Percentiles rank a stretch among this genome's conserved stretches.
phyloP scores from a whole-genome alignment of 129 eudicot genomes.

The Centella asiatica region DNA sequence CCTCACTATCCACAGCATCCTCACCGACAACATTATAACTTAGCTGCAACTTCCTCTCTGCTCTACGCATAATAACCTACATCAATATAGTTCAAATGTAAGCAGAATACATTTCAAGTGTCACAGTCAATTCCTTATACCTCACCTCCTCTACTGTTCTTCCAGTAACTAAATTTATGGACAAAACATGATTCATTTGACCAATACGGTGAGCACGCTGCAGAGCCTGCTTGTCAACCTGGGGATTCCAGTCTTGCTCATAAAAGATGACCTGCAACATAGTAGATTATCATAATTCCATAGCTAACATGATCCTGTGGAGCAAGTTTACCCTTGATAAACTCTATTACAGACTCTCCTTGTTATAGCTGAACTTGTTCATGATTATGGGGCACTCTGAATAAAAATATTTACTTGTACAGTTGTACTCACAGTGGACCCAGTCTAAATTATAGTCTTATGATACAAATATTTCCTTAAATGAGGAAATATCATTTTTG shows the following conservation, averaged over 20 bases:
- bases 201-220: conserved; percentile 98
- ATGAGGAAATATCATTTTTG: too few relatives aligned
- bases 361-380: too few relatives aligned
- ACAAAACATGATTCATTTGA: conserved; percentile 82
- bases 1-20: conserved; percentile 36
- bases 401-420: too few relatives aligned
- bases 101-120: conserved; percentile 8
- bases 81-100: conserved; percentile 8
- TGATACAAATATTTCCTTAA: too few relatives aligned
- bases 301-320: background rate
- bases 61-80: conserved; percentile 92
- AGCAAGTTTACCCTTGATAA: too few relatives aligned
- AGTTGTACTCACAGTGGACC: too few relatives aligned
- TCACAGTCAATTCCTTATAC: background rate
- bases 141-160: conserved; percentile 84
- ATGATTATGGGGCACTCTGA: too few relatives aligned
- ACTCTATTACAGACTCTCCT: too few relatives aligned
- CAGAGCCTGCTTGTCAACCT: conserved; percentile 95
- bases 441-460: too few relatives aligned
- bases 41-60: conserved; percentile 80
- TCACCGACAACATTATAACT: conserved; percentile 85
- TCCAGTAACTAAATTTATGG: conserved; percentile 72
- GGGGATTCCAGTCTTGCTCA: conserved; percentile 99
- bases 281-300: conserved; percentile 1
- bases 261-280: conserved; percentile 78